Evolutionary conservation across 140 eudicot species (phyloP).

Genomic region (Anethum foeniculum): DNA sequence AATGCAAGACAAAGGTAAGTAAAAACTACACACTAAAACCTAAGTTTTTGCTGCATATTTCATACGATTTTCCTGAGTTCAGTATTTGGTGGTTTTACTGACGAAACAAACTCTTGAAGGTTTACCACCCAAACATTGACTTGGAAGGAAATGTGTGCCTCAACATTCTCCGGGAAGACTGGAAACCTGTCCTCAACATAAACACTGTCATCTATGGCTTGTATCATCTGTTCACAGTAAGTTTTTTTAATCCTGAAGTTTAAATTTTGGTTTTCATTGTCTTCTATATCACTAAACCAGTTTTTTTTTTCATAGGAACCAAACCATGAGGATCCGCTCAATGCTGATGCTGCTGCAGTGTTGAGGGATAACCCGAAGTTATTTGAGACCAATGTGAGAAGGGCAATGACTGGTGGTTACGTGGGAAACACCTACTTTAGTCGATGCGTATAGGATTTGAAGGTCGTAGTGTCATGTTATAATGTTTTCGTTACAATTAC

Average conservation of each 20-base stretch:
- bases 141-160: constrained; percentile 99
- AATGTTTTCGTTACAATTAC: constrained; percentile 13
- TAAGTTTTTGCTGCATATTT: background rate
- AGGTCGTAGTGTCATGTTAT: constrained; percentile 17
- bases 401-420: constrained; percentile 84
- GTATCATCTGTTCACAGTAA: constrained; percentile 92
- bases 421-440: constrained; percentile 81
- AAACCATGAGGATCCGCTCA: constrained; percentile 83
- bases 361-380: constrained; percentile 75
- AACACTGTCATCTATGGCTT: constrained; percentile 89
- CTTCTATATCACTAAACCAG: background rate
- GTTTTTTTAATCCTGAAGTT: background rate
- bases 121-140: constrained; percentile 96
- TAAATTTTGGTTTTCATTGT: background rate
- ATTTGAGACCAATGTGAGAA: constrained; percentile 71
- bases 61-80: background rate
- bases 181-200: constrained; percentile 94
- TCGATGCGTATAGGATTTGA: constrained; percentile 53
- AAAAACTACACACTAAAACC: background rate
- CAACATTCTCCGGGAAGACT: constrained; percentile 96
- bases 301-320: constrained; percentile 44
- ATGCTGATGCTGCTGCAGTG: constrained; percentile 86
- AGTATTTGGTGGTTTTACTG: background rate
- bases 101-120: constrained; percentile 34
- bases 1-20: constrained; percentile 92